Conservation (phyloP, 83 land plant species). For the Picea mariana region DNA sequence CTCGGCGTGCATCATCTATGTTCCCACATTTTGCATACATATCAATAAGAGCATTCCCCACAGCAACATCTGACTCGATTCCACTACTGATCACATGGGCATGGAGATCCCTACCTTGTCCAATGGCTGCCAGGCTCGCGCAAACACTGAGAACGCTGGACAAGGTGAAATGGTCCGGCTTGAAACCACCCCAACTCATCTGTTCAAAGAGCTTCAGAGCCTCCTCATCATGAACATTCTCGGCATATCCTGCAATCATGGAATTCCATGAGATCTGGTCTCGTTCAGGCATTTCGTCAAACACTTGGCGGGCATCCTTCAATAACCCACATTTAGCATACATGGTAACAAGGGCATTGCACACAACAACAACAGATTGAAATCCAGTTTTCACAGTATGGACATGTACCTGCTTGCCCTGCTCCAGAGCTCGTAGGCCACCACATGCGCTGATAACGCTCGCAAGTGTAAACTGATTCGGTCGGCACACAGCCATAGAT, state of each 20-base stretch:
- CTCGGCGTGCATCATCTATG: conserved; percentile 6
- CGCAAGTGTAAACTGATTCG: conserved; percentile 35
- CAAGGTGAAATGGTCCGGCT: neutral
- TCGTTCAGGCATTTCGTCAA: conserved; percentile 47
- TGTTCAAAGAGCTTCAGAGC: neutral
- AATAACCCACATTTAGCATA: conserved; percentile 38
- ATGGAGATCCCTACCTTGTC: neutral
- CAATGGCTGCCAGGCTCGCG: neutral
- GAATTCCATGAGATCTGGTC: conserved; percentile 62
- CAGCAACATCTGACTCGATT: neutral
- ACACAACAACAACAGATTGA: conserved; percentile 29
- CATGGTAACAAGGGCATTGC: conserved; percentile 49
- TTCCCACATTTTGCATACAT: conserved; percentile 27
- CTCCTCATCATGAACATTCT: conserved; percentile 10
- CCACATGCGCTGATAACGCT: conserved; percentile 39
- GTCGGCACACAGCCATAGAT: neutral
- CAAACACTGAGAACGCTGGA: conserved; percentile 2
- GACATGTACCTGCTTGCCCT: conserved; percentile 51
- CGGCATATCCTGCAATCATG: conserved; percentile 57
- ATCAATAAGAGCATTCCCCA: conserved; percentile 21
- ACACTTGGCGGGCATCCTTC: conserved; percentile 43
- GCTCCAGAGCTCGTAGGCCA: conserved; percentile 13
- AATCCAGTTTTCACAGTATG: conserved; percentile 39
- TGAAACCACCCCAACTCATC: neutral
- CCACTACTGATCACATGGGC: neutral